Evolutionary conservation across 176 grass and related monocot genomes (phyloP).

Genomic region (Musa troglodytarum): DNA sequence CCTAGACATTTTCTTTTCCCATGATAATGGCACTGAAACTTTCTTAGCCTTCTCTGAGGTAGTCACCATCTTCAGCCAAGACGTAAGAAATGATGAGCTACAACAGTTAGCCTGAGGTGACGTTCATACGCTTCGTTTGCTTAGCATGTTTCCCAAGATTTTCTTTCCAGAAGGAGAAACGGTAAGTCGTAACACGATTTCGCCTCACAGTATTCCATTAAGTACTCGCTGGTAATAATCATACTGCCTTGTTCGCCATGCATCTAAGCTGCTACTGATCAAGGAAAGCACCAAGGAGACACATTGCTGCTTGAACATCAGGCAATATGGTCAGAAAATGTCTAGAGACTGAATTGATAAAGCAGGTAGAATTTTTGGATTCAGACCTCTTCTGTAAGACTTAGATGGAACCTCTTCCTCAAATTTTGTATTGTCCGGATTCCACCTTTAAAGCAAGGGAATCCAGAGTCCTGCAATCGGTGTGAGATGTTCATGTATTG

Average conservation of each 20-base stretch:
- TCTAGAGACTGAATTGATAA: not conserved
- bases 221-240: slow-evolving; percentile 97
- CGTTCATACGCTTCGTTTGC: not conserved
- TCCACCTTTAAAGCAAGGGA: slow-evolving; percentile 96
- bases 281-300: slow-evolving; percentile 94
- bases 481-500: too few relatives aligned
- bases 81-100: not conserved
- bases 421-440: slow-evolving; percentile 88
- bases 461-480: slow-evolving; percentile 69
- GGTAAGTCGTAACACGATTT: not conserved
- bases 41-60: not conserved
- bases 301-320: slow-evolving; percentile 72
- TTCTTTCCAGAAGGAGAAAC: not conserved
- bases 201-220: slow-evolving; percentile 86
- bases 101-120: not conserved
- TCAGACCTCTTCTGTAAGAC: slow-evolving; percentile 91
- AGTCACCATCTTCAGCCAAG: not conserved
- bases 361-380: slow-evolving; percentile 2
- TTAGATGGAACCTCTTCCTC: slow-evolving; percentile 95
- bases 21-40: not conserved
- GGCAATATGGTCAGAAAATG: slow-evolving; percentile 10
- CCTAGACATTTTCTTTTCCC: not conserved
- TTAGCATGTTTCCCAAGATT: slow-evolving; percentile 19
- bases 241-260: slow-evolving; percentile 93
- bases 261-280: slow-evolving; percentile 99